These are phyloP conservation scores for Dichotomopilus funicola DNA, from an alignment of 2,329 filamentous ascomycete species.

Conservation along the genomic window DNA sequence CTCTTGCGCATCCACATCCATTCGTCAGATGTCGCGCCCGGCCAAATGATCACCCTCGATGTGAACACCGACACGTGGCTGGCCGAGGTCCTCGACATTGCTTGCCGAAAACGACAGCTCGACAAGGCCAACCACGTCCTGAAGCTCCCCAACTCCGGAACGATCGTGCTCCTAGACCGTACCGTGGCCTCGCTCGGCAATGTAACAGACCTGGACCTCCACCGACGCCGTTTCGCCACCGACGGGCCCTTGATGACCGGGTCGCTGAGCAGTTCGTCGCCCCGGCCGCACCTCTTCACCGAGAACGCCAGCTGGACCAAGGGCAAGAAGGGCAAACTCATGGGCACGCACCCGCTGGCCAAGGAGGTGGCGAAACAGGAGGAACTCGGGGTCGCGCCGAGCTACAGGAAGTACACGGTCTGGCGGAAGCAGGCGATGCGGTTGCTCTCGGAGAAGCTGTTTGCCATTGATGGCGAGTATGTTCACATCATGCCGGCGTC, in stretches of 20 bases:
- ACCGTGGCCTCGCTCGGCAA: constrained; percentile 74
- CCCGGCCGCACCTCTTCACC: constrained; percentile 53
- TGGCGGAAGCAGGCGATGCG: constrained; percentile 79
- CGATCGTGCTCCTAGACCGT: constrained; percentile 68
- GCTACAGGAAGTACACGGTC: constrained; percentile 71
- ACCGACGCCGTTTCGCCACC: constrained; percentile 66
- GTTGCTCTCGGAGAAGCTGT: constrained; percentile 68
- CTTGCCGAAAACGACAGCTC: constrained; percentile 69
- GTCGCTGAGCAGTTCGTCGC: constrained; percentile 63
- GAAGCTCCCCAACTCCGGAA: constrained; percentile 67
- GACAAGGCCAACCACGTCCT: constrained; percentile 76
- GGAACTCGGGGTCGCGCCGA: constrained; percentile 48
- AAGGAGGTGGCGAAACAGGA: constrained; percentile 56
- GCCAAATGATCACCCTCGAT: constrained; percentile 66
- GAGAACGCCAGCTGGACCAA: constrained; percentile 48
- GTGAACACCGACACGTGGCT: constrained; percentile 80
- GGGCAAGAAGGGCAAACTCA: constrained; percentile 44
- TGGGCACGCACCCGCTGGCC: constrained; percentile 60
- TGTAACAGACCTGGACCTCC: constrained; percentile 67
- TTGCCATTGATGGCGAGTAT: constrained; percentile 80
- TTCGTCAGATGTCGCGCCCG: constrained; percentile 61
- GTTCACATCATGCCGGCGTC: constrained; percentile 74
- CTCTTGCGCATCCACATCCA: constrained; percentile 66
- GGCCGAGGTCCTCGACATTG: constrained; percentile 71
- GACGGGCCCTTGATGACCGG: constrained; percentile 64